A percentile compares a stretch with the other conserved stretches of the same genome.
Evolutionary conservation across 1,139 yeast genomes (phyloP).

Genomic region (Blastobotrys serpentis): DNA sequence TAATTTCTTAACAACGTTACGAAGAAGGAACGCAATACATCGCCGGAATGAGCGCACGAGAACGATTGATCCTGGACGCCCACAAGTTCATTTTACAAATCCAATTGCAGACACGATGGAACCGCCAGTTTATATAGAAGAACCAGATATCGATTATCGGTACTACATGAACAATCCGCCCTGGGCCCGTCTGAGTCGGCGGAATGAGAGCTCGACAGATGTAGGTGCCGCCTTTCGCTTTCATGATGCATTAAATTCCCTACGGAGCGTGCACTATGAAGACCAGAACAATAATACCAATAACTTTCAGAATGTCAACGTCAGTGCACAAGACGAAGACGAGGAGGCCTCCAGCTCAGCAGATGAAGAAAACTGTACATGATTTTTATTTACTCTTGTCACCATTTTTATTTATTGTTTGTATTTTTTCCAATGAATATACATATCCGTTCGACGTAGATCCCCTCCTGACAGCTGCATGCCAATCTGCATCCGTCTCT

Average conservation of each 20-base stretch:
- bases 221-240: not conserved
- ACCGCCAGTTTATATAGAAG: slow-evolving; percentile 3
- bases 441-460: no score
- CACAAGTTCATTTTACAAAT: slow-evolving; percentile 26
- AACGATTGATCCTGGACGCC: slow-evolving; percentile 11
- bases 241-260: not conserved
- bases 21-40: slow-evolving; percentile 3
- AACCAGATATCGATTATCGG: not conserved
- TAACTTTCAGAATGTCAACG: not conserved
- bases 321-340: not conserved
- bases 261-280: not conserved
- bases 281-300: not conserved
- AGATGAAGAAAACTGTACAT: slow-evolving; percentile 6
- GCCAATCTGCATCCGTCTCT: no score
- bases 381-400: not conserved
- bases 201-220: not conserved
- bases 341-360: slow-evolving; percentile 4
- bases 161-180: not conserved
- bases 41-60: slow-evolving; percentile 1
- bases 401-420: no score
- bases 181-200: slow-evolving; percentile 1
- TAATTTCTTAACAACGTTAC: not conserved
- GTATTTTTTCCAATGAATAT: no score
- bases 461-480: no score
- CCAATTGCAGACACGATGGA: slow-evolving; percentile 21